These are phyloP conservation scores for Toxoplasma gondii DNA, from an alignment of 169 alveolate species.

Conservation along the genomic window DNA sequence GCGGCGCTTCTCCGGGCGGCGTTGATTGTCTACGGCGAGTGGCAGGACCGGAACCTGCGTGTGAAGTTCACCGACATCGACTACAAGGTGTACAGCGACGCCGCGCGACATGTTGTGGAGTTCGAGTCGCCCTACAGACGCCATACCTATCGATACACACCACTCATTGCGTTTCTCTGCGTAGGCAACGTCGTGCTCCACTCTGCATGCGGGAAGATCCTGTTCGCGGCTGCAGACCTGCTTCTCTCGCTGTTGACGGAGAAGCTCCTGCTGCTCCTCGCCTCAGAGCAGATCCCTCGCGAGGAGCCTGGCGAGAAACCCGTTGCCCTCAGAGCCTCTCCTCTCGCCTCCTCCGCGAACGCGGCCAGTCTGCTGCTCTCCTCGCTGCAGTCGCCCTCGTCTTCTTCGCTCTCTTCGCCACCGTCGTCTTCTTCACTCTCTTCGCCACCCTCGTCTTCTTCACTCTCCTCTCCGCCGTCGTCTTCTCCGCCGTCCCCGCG, in stretches of 20 bases:
- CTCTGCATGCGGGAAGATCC: not conserved
- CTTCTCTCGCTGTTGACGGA: not conserved
- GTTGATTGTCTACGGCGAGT: conserved; percentile 60
- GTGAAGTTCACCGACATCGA: conserved; percentile 98
- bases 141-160: conserved; percentile 98
- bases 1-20: conserved; percentile 47
- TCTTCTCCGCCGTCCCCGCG: not conserved
- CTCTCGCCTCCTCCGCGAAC: not conserved
- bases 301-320: not conserved
- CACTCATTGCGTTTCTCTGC: conserved; percentile 80
- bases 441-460: not conserved
- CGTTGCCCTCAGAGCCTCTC: not conserved
- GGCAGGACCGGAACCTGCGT: conserved; percentile 62
- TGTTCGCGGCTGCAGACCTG: not conserved
- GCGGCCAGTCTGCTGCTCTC: not conserved
- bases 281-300: not conserved
- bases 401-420: not conserved
- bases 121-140: conserved; percentile 96
- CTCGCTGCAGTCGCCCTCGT: not conserved
- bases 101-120: conserved; percentile 90
- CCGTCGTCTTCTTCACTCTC: not conserved
- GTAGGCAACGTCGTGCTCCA: not conserved
- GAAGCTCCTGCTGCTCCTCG: not conserved
- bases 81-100: conserved; percentile 96
- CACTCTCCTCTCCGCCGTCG: not conserved